These are phyloP conservation scores for Aspergillus sp. DNA, from an alignment of 2,329 filamentous ascomycete genomes.

Conservation along the genomic window DNA sequence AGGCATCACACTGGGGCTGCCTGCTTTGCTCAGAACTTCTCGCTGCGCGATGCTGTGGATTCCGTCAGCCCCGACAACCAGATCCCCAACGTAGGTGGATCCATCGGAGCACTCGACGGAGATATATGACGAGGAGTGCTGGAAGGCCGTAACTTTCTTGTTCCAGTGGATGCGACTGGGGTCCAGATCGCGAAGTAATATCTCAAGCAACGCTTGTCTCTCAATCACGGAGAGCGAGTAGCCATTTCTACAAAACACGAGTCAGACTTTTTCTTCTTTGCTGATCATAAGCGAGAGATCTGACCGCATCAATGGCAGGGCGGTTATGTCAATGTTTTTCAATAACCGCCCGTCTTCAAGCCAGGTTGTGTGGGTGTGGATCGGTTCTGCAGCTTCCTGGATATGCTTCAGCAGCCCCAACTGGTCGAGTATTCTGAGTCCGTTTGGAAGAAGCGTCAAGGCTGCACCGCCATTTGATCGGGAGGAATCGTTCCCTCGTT, in stretches of 20 bases:
- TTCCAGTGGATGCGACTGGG: not conserved
- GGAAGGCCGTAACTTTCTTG: not conserved
- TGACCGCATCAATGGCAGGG: not conserved
- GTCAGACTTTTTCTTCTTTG: no score
- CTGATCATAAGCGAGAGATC: no score
- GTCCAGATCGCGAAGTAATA: not conserved
- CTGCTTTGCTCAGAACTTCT: not conserved
- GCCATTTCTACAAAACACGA: no score
- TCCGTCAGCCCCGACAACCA: not conserved
- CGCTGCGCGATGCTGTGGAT: not conserved
- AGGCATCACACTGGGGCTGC: not conserved
- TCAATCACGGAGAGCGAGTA: not conserved
- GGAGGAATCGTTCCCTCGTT: not conserved
- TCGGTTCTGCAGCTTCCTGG: not conserved
- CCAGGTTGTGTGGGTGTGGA: not conserved
- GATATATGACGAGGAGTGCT: not conserved
- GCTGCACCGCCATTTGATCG: not conserved
- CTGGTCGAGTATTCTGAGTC: not conserved
- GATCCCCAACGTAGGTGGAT: not conserved
- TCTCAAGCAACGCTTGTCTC: not conserved
- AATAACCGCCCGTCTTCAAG: not conserved
- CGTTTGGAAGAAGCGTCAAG: not conserved
- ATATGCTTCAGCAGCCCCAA: not conserved
- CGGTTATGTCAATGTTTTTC: not conserved
- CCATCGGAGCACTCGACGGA: not conserved